Percentiles rank a stretch among this genome's conserved stretches.
Conservation (phyloP, 345 rosid species). For the Geranium rotundifolium region DNA sequence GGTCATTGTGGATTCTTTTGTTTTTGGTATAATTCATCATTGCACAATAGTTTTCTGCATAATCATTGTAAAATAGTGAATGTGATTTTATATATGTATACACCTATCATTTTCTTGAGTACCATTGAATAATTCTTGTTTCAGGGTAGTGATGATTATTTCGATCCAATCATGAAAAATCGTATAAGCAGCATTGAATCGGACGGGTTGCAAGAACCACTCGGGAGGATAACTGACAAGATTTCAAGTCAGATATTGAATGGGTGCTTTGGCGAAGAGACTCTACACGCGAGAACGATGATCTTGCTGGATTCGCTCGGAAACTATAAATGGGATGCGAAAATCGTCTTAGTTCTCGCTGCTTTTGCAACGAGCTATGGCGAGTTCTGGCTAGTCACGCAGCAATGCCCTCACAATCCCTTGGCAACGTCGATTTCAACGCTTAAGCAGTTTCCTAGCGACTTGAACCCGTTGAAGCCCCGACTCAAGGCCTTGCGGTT, state of each 20-base stretch:
- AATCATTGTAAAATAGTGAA: no score
- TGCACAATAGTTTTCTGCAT: no score
- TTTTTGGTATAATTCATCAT: no score
- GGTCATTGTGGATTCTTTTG: background rate
- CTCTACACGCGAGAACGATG: conserved; percentile 42
- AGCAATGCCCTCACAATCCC: conserved; percentile 31
- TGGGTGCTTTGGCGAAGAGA: conserved; percentile 21
- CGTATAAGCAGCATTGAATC: conserved; percentile 26
- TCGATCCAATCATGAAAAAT: conserved; percentile 12
- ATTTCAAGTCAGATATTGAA: conserved; percentile 48
- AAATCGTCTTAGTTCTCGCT: conserved; percentile 53
- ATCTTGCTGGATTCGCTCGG: conserved; percentile 43
- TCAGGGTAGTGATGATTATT: conserved; percentile 25
- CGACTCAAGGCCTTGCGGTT: conserved; percentile 40
- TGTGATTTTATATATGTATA: no score
- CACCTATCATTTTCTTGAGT: no score
- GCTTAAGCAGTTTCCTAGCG: conserved; percentile 40
- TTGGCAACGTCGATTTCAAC: conserved; percentile 46
- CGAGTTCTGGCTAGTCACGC: conserved; percentile 42
- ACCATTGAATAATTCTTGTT: conserved; percentile 1
- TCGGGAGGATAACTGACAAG: conserved; percentile 28
- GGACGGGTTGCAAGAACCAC: conserved; percentile 30
- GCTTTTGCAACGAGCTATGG: conserved; percentile 54
- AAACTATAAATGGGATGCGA: conserved; percentile 64
- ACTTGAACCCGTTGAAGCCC: conserved; percentile 31